These are phyloP conservation scores for Emericellopsis cladophorae DNA, from an alignment of 2,329 filamentous ascomycete genomes.

Conservation along the genomic window DNA sequence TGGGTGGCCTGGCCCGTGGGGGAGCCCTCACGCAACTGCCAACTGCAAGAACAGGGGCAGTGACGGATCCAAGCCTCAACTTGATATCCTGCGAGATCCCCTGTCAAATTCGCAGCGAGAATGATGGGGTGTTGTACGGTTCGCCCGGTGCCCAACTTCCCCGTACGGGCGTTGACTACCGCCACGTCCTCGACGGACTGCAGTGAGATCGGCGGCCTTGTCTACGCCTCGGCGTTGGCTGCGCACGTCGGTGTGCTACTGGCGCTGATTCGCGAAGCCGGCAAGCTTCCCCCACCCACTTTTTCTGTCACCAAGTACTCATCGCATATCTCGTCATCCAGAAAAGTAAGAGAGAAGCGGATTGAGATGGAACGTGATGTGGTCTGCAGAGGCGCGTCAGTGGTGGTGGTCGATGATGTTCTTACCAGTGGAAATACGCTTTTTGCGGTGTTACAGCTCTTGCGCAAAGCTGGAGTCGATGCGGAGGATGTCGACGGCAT, in stretches of 20 bases:
- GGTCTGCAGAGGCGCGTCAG: conserved; percentile 22
- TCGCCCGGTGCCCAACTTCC: conserved; percentile 35
- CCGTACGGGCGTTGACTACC: conserved; percentile 35
- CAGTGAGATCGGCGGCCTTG: conserved; percentile 40
- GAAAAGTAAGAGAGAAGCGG: conserved; percentile 12
- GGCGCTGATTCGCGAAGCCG: conserved; percentile 37
- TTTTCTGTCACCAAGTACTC: conserved; percentile 30
- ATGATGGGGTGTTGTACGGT: conserved; percentile 27
- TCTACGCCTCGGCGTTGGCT: conserved; percentile 41
- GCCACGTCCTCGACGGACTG: conserved; percentile 39
- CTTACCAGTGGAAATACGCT: conserved; percentile 43
- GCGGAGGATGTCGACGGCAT: conserved; percentile 30
- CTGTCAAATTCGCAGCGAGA: no score
- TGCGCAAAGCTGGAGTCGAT: conserved; percentile 27
- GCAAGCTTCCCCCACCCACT: conserved; percentile 46
- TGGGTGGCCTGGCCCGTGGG: no score
- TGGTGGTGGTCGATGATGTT: conserved; percentile 49
- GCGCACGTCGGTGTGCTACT: conserved; percentile 25
- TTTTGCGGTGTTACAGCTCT: conserved; percentile 34
- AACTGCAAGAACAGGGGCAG: no score
- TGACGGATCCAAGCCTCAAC: no score
- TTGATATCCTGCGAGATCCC: no score
- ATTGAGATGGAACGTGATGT: conserved; percentile 37
- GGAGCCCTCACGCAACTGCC: no score
- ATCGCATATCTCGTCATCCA: conserved; percentile 35